Evolutionary conservation across 257 asterid species (phyloP).

Genomic region (Salvia splendens): DNA sequence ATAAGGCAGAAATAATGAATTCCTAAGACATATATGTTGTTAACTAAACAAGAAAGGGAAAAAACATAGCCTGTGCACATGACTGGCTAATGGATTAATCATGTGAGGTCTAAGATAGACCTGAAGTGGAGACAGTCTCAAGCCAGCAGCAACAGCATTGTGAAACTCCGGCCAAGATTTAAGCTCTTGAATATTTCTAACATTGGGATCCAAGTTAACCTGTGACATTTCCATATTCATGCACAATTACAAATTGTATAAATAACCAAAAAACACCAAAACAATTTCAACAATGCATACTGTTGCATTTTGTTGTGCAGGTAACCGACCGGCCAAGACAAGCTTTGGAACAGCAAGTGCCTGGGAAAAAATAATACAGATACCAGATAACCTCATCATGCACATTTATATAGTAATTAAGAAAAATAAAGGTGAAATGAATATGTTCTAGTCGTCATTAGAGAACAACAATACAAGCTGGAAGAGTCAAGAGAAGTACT

Average conservation of each 20-base stretch:
- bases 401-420: background rate
- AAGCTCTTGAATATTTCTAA: conserved; percentile 85
- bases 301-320: conserved; percentile 96
- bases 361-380: conserved; percentile 43
- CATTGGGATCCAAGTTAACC: conserved; percentile 88
- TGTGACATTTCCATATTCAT: conserved; percentile 38
- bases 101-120: conserved; percentile 40
- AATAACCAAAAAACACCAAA: conserved; percentile 17
- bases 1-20: conserved; percentile 21
- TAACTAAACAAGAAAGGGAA: conserved; percentile 18
- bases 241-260: conserved; percentile 24
- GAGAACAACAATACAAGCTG: conserved; percentile 10
- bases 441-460: conserved; percentile 6
- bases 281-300: conserved; percentile 45
- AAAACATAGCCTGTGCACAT: conserved; percentile 13
- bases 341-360: conserved; percentile 96
- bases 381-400: conserved; percentile 2
- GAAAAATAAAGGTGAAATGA: conserved; percentile 18
- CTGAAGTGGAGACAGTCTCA: conserved; percentile 92
- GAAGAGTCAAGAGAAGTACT: conserved; percentile 15
- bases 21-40: background rate
- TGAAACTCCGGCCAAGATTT: conserved; percentile 98
- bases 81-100: conserved; percentile 13
- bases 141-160: conserved; percentile 98
- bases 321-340: conserved; percentile 95